Base-by-base conservation (phyloP, 257 asterid genomes). In the Schizonepeta tenuifolia region DNA sequence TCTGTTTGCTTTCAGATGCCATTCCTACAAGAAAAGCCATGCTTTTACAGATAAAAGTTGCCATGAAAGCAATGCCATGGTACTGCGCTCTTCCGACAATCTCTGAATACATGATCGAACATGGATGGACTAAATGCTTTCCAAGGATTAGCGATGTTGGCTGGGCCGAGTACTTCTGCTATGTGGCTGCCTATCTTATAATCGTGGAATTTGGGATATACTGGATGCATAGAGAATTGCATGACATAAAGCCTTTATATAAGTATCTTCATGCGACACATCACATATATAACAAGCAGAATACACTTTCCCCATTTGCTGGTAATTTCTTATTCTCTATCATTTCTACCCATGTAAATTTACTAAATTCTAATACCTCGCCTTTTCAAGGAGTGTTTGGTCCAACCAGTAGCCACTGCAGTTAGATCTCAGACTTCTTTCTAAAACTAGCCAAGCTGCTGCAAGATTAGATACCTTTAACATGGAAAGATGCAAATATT, bases 41-140 rank as follows among this genome's bases (percentile, higher is more conserved):
- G 98, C 86, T 90, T 77, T 83, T 89, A 88, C 98, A 93, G 83
- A 89, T 93, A 72, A 86, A 87, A 66, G 98, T 93, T 69, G 96
- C 98, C 57, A 93, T 90, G 98, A 93, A 90, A 86, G 96, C 97
- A 56, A 94, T 94, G 99, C 99, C 99, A 28, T 86, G 88, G 93
- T 94, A 94, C 75, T 64, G 78, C 77, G 84, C 80, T 71, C 95
- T 95, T 75, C 99, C 98, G 14, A 76, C 98, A 2, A 14, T 92
- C 26, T 95, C 98, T 0, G 99, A 94, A 69, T 86, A 88, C 86
- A 86, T 91, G 99, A 85, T 94, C 24, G 98, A 91, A 83, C 83
- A 75, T 59, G 99, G 99, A 60, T 85, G 97, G 97, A 92, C 97
- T 1, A 87, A 73, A 78, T 92, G 98, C 82, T 88, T 82, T 71